Conservation (phyloP, 139 green algal genomes). For the Microglena sp. region DNA sequence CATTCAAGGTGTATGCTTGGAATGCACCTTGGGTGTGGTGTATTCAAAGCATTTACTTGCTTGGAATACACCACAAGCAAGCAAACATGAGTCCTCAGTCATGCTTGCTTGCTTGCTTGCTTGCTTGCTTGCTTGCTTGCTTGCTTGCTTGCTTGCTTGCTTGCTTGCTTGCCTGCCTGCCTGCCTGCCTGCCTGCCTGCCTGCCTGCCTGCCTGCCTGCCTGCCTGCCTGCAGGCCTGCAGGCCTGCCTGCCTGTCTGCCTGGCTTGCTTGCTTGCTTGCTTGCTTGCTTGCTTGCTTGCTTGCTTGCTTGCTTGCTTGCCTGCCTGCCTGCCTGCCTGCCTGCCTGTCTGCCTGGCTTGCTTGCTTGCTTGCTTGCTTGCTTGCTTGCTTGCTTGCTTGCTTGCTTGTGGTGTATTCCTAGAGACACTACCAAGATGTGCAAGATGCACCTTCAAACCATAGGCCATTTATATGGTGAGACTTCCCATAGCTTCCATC, state of each 20-base stretch:
- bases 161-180: neutral
- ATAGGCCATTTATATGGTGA: too few relatives aligned
- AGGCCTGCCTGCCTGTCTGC: neutral
- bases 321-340: conserved; percentile 4
- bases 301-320: neutral
- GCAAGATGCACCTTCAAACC: too few relatives aligned
- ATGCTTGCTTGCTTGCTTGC: too few relatives aligned
- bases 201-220: neutral
- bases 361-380: neutral
- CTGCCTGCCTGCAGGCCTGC: neutral
- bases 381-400: conserved; percentile 1
- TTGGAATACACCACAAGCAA: too few relatives aligned
- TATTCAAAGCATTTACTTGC: too few relatives aligned
- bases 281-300: neutral
- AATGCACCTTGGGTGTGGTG: too few relatives aligned
- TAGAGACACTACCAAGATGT: too few relatives aligned
- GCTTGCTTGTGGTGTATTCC: too few relatives aligned
- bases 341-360: neutral
- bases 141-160: conserved; percentile 5
- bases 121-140: neutral
- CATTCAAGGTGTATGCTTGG: too few relatives aligned
- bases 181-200: neutral
- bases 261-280: neutral
- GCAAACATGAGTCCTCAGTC: too few relatives aligned
- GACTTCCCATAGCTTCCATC: too few relatives aligned